phyloP scores from a whole-genome alignment of 805 yeast genomes.

The Pichia phayaonensis region DNA sequence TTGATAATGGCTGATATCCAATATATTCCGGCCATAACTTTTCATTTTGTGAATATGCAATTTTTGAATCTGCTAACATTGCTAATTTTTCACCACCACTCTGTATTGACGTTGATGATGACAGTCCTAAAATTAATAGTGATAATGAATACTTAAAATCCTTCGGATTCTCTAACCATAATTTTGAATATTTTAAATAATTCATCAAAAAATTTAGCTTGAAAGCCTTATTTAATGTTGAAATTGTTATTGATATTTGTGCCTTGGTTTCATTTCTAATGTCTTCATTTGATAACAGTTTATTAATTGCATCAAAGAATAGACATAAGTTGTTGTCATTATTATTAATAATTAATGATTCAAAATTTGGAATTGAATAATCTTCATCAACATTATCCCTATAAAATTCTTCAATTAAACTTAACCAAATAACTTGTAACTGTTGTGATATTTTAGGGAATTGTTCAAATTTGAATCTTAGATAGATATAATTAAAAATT shows the following conservation, averaged over 20 bases:
- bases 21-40: slow-evolving; percentile 16
- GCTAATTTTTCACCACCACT: slow-evolving; percentile 1
- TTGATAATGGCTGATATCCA: slow-evolving; percentile 2
- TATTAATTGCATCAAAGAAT: slow-evolving; percentile 25
- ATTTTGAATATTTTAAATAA: slow-evolving; percentile 14
- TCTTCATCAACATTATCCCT: slow-evolving; percentile 12
- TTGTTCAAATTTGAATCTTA: slow-evolving; percentile 16
- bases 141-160: slow-evolving; percentile 17
- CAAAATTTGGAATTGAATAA: slow-evolving; percentile 32
- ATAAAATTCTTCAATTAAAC: slow-evolving; percentile 30
- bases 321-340: slow-evolving; percentile 35
- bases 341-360: slow-evolving; percentile 33
- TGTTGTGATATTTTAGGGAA: slow-evolving; percentile 16
- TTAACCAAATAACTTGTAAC: slow-evolving; percentile 35
- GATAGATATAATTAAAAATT: slow-evolving; percentile 36
- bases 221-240: slow-evolving; percentile 19
- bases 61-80: slow-evolving; percentile 5
- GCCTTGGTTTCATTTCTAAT: slow-evolving; percentile 19
- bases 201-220: slow-evolving; percentile 21
- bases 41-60: slow-evolving; percentile 8
- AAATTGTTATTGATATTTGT: slow-evolving; percentile 21
- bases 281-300: slow-evolving; percentile 11
- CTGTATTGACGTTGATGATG: slow-evolving; percentile 1
- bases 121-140: slow-evolving; percentile 13
- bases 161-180: slow-evolving; percentile 16